Evolutionary conservation across 805 yeast genomes (phyloP).

Genomic region (Candida arabinofermentans): DNA sequence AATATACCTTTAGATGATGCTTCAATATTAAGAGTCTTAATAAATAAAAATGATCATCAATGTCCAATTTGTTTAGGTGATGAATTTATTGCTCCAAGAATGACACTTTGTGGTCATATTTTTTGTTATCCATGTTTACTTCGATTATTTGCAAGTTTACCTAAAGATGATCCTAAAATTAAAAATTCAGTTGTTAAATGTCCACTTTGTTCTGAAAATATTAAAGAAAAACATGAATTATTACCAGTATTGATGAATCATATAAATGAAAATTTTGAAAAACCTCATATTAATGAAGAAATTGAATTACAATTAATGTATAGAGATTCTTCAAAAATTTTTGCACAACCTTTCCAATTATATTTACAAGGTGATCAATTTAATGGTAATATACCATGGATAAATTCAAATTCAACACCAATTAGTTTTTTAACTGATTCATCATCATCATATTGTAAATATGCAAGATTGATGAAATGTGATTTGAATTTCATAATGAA

Average conservation of each 20-base stretch:
- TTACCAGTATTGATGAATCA: slow-evolving; percentile 59
- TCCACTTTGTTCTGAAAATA: slow-evolving; percentile 68
- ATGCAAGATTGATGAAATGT: slow-evolving; percentile 69
- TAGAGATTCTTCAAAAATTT: slow-evolving; percentile 30
- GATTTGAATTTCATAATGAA: slow-evolving; percentile 47
- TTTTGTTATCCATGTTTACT: slow-evolving; percentile 81
- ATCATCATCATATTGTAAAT: slow-evolving; percentile 36
- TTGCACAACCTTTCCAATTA: slow-evolving; percentile 30
- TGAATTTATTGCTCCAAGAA: slow-evolving; percentile 85
- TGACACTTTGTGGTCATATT: slow-evolving; percentile 93
- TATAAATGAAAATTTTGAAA: slow-evolving; percentile 51
- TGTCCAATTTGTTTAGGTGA: slow-evolving; percentile 93
- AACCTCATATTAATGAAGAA: slow-evolving; percentile 54
- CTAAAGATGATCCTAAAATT: slow-evolving; percentile 27
- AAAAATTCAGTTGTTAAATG: slow-evolving; percentile 59
- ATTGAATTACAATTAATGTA: slow-evolving; percentile 65
- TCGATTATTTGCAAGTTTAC: slow-evolving; percentile 55
- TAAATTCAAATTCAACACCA: slow-evolving; percentile 26
- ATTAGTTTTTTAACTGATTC: slow-evolving; percentile 20
- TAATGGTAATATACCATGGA: slow-evolving; percentile 53
- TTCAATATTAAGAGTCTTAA: slow-evolving; percentile 67
- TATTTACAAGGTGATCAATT: slow-evolving; percentile 21
- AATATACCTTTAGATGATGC: slow-evolving; percentile 63
- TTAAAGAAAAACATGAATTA: slow-evolving; percentile 50
- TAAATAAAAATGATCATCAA: slow-evolving; percentile 58